Percentiles rank a stretch among this genome's conserved stretches.
These are phyloP conservation scores for Cutaneotrichosporon sp. DNA, from an alignment of 1,284 basidiomycete genomes.

Conservation along the genomic window DNA sequence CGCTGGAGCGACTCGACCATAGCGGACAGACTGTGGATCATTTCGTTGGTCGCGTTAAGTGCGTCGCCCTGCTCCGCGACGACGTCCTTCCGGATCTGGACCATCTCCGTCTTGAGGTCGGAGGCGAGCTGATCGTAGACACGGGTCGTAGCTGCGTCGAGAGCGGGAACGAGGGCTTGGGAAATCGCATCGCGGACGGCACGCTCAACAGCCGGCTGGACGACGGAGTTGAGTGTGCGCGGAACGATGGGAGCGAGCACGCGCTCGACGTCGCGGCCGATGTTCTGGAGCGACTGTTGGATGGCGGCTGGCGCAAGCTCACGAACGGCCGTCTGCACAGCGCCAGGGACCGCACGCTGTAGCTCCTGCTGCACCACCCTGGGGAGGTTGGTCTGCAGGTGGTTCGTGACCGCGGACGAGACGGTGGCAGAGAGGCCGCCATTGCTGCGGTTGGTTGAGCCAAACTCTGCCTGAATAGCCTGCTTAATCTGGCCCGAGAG, in stretches of 20 bases:
- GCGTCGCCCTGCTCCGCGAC: conserved; percentile 19
- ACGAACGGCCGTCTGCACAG: conserved; percentile 19
- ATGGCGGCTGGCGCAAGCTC: conserved; percentile 22
- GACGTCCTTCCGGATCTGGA: conserved; percentile 31
- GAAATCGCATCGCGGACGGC: conserved; percentile 26
- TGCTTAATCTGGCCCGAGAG: conserved; percentile 23
- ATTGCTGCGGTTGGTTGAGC: background rate
- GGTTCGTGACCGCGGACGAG: conserved; percentile 21
- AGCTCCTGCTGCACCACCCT: conserved; percentile 24
- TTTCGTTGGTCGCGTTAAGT: conserved; percentile 12
- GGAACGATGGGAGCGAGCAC: conserved; percentile 23
- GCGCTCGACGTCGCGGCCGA: conserved; percentile 29
- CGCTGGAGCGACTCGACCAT: conserved; percentile 27
- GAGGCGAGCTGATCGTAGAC: conserved; percentile 29
- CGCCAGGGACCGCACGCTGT: conserved; percentile 25
- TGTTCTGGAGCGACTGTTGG: conserved; percentile 20
- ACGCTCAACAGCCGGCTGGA: conserved; percentile 30
- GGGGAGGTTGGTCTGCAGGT: conserved; percentile 24
- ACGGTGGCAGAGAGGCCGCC: conserved; percentile 7
- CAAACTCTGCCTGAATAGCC: conserved; percentile 3
- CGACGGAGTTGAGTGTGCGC: conserved; percentile 22
- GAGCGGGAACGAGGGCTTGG: conserved; percentile 27
- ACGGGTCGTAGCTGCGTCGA: conserved; percentile 17
- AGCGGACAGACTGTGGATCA: conserved; percentile 21
- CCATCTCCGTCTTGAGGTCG: conserved; percentile 39